phyloP scores from a whole-genome alignment of 2,329 filamentous ascomycete species.

The Didymella arachidicola region DNA sequence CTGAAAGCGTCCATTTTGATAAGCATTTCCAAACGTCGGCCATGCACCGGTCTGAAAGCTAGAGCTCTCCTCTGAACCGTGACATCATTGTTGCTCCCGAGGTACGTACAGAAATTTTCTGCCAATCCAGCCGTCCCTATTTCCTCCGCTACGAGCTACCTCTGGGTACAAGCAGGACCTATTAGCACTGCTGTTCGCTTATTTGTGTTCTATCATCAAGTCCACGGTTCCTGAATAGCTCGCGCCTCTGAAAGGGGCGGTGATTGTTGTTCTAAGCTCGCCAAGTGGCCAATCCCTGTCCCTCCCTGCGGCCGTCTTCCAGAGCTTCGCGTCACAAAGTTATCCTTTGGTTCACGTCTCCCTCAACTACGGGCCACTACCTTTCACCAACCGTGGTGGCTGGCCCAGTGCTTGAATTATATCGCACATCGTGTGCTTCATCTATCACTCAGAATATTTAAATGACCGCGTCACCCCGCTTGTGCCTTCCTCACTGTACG shows the following conservation, averaged over 20 bases:
- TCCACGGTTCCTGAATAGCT: conserved; percentile 16
- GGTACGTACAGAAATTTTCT: conserved; percentile 34
- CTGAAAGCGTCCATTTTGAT: conserved; percentile 17
- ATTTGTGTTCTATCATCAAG: conserved; percentile 22
- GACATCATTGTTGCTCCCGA: conserved; percentile 42
- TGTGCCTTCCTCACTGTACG: conserved; percentile 37
- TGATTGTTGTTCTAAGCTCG: conserved; percentile 30
- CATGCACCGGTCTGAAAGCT: conserved; percentile 22
- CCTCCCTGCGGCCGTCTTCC: conserved; percentile 27
- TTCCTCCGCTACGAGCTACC: conserved; percentile 19
- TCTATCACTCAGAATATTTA: conserved; percentile 21
- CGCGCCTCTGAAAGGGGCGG: conserved; percentile 26
- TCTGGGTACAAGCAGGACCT: conserved; percentile 13
- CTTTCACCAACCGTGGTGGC: conserved; percentile 39
- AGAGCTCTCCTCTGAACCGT: conserved; percentile 31
- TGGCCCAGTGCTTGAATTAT: conserved; percentile 26
- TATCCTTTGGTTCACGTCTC: conserved; percentile 34
- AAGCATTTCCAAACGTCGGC: conserved; percentile 13
- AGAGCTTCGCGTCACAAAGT: conserved; percentile 46
- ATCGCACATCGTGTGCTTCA: conserved; percentile 20
- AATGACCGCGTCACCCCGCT: conserved; percentile 42
- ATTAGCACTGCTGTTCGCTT: conserved; percentile 22
- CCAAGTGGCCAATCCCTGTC: conserved; percentile 28
- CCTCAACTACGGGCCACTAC: conserved; percentile 31
- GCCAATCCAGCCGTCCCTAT: conserved; percentile 21